A percentile compares a stretch with the other conserved stretches of the same genome.
Evolutionary conservation across 345 rosid genomes (phyloP).

Genomic region (Salix brachista): DNA sequence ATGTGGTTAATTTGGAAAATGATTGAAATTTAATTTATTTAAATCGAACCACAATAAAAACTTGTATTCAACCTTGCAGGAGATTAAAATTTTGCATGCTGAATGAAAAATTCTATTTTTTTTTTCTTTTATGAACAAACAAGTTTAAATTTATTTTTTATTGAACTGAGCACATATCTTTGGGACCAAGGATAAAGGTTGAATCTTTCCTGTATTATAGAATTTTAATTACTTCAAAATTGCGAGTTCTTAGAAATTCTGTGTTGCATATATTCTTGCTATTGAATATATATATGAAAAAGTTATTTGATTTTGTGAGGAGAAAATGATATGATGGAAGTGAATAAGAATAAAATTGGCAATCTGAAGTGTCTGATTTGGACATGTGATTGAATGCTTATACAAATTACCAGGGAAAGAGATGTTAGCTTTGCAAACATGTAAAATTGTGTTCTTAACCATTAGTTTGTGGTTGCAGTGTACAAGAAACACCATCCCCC

Average conservation of each 20-base stretch:
- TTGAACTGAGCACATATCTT: not conserved
- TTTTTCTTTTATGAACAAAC: not conserved
- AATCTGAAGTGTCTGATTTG: not conserved
- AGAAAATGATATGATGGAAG: not conserved
- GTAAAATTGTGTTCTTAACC: not conserved
- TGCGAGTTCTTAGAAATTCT: not conserved
- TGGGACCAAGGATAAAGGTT: not conserved
- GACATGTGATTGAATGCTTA: not conserved
- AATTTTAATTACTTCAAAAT: not conserved
- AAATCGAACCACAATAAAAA: not conserved
- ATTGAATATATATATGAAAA: not conserved
- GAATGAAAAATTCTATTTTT: not conserved
- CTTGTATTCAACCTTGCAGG: not conserved
- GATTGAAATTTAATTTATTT: not conserved
- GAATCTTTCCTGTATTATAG: not conserved
- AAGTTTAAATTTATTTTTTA: not conserved
- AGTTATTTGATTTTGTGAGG: not conserved
- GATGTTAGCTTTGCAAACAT: not conserved
- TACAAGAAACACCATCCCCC: conserved; percentile 98
- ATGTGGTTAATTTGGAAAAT: not conserved
- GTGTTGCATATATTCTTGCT: not conserved
- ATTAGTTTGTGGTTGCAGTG: conserved; percentile 49
- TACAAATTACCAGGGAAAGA: not conserved
- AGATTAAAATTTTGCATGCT: not conserved
- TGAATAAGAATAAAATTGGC: not conserved